Evolutionary conservation across 148 eudicot species (phyloP), one percentile per base, ranked within the genome.

Genomic region (Bassia scoparia): DNA sequence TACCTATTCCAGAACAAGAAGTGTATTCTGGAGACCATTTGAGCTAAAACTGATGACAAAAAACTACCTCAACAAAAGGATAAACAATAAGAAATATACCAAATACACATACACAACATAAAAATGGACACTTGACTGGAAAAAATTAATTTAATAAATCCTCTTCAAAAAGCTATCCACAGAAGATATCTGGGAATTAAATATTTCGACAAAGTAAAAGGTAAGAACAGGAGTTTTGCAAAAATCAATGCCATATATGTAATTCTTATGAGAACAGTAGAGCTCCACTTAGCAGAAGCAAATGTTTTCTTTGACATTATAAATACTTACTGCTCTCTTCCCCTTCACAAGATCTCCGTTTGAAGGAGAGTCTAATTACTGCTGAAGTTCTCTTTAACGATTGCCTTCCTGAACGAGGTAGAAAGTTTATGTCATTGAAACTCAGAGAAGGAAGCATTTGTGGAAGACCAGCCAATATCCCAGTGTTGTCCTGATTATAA

Each of bases 341-440:
- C 66, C 85, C 86, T 69, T 91, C 89, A 54, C 84, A 78, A 73
- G 90, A 87, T 78, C 76, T 81, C 76, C 92, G 84, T 84, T 79
- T 87, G 30, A 89, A 77, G 11, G 97, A 91, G 77, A 91, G 84
- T 80, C 93, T 81, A 43, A 89, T 84, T 61, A 89, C 81, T 37
- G 90, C 74, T 31, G 97, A 82, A 83, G 74, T 84, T 83, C 37
- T 82, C 78, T 61, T 80, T 63, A 84, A 88, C 44, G 82, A 67
- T 62, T 76, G 89, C 24, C 63, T 59, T 38, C 68, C 81, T 41
- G 81, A 30, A 69, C 34, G 74, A 58, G 73, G 46, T 69, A 73
- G 69, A 33, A 58, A 38, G 72, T 77, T 84, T 78, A 80, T 82
- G 33, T 88, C 86, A 74, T 85, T 87, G 56, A 81, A 86, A 73